Evolutionary conservation across 352 stramenopile species (phyloP).

Genomic region (Phytophthora podocarpi): DNA sequence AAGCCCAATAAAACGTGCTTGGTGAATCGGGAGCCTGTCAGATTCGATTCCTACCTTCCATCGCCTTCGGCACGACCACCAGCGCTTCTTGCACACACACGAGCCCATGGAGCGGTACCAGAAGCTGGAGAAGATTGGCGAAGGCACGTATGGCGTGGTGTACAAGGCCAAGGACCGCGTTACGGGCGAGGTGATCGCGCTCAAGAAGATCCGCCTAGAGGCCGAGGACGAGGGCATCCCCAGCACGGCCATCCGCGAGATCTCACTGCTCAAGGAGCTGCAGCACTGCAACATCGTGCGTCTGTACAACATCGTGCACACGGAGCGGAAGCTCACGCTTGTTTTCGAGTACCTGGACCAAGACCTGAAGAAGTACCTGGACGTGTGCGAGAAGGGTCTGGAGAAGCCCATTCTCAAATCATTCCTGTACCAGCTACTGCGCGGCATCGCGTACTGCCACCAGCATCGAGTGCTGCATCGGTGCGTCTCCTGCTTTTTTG

Average conservation of each 20-base stretch:
- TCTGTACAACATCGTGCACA: conserved; percentile 99
- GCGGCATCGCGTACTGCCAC: conserved; percentile 99
- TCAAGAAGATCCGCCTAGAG: conserved; percentile 99
- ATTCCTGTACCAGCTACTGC: conserved; percentile 99
- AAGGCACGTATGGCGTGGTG: conserved; percentile 99
- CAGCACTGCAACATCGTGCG: conserved; percentile 98
- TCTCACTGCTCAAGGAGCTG: conserved; percentile 97
- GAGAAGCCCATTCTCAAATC: conserved; percentile 92
- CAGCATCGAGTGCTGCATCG: conserved; percentile 94
- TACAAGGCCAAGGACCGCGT: conserved; percentile 99
- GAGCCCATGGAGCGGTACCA: conserved; percentile 91
- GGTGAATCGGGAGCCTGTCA: conserved; percentile 17
- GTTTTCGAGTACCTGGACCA: conserved; percentile 99
- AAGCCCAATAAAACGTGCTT: conserved; percentile 1
- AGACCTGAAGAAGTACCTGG: conserved; percentile 99
- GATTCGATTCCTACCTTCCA: conserved; percentile 11
- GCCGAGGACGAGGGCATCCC: conserved; percentile 98
- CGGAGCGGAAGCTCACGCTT: conserved; percentile 98
- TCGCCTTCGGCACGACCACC: conserved; percentile 5
- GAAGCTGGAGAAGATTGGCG: conserved; percentile 97
- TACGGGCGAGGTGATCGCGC: conserved; percentile 97
- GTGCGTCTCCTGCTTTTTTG: conserved; percentile 37
- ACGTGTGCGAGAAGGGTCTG: conserved; percentile 98
- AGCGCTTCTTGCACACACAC: conserved; percentile 3
- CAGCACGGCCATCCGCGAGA: conserved; percentile 98